Conservation (phyloP, 1,139 yeast genomes). For the Geotrichum reessii region DNA sequence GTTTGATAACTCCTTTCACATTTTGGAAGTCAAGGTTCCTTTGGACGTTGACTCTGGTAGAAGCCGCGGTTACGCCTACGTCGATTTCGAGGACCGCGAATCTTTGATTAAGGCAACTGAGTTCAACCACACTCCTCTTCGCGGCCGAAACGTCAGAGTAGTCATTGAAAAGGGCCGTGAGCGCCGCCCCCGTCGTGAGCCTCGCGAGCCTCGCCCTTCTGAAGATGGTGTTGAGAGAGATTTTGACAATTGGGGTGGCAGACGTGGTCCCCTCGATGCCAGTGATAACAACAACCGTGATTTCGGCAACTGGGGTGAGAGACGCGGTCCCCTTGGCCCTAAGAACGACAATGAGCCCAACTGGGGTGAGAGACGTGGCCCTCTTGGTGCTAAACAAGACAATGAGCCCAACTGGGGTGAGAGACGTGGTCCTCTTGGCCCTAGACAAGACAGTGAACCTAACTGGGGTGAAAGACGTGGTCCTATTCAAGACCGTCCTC, state of each 20-base stretch:
- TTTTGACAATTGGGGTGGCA: constrained; percentile 30
- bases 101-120: constrained; percentile 65
- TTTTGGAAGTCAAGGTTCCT: constrained; percentile 57
- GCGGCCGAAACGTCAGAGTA: constrained; percentile 74
- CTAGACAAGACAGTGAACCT: constrained; percentile 19
- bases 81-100: constrained; percentile 64
- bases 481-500: constrained; percentile 36
- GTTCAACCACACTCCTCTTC: constrained; percentile 57
- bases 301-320: constrained; percentile 41
- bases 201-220: constrained; percentile 20
- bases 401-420: constrained; percentile 33
- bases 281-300: constrained; percentile 37
- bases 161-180: constrained; percentile 58
- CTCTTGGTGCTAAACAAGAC: constrained; percentile 38
- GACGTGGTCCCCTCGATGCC: constrained; percentile 35
- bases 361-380: constrained; percentile 22
- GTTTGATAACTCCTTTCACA: constrained; percentile 52
- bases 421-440: constrained; percentile 35
- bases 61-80: constrained; percentile 81
- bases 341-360: constrained; percentile 1
- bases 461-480: constrained; percentile 12
- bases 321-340: constrained; percentile 4
- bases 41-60: constrained; percentile 54
- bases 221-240: constrained; percentile 28
- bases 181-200: constrained; percentile 19